Evolutionary conservation across 129 eudicot genomes (phyloP).

Genomic region (Helianthus annuus): HanXRQr2.0-SUNRISE NC_035447.2:136186289-136186788

Average conservation of each 20-base stretch:
- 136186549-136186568: conserved; percentile 26
- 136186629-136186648: conserved; percentile 80
- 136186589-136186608: conserved; percentile 47
- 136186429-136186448: conserved; percentile 34
- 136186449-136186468: conserved; percentile 30
- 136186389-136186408: conserved; percentile 14
- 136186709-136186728: conserved; percentile 59
- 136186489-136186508: conserved; percentile 21
- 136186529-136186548: conserved; percentile 47
- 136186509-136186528: conserved; percentile 47
- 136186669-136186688: conserved; percentile 80
- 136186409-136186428: conserved; percentile 13
- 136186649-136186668: conserved; percentile 97
- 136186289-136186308: no score
- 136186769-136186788: conserved; percentile 57
- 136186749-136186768: conserved; percentile 84
- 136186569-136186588: conserved; percentile 21
- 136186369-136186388: background rate
- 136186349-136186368: background rate
- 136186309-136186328: no score
- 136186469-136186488: conserved; percentile 30
- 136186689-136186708: conserved; percentile 78
- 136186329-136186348: no score
- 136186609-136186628: conserved; percentile 59
- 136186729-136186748: conserved; percentile 93